These are phyloP conservation scores for Termitomyces sp. DNA, from an alignment of 768 basidiomycete genomes.

Conservation along the genomic window DNA sequence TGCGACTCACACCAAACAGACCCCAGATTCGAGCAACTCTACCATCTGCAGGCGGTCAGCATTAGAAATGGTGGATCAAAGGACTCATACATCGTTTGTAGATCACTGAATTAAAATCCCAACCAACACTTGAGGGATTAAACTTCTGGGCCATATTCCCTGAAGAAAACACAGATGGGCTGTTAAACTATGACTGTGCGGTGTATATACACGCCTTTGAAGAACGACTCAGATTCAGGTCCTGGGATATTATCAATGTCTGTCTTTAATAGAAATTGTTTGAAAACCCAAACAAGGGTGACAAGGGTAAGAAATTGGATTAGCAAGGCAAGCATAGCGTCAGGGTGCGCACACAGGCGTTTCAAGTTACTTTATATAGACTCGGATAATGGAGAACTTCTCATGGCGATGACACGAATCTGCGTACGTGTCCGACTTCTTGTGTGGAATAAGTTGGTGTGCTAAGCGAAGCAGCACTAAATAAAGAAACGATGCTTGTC, in stretches of 20 bases:
- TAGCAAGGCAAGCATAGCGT: constrained; percentile 3
- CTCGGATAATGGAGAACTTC: not conserved
- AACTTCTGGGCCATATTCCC: constrained; percentile 17
- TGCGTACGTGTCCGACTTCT: not conserved
- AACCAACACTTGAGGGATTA: constrained; percentile 2
- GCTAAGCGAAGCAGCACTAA: too few relatives aligned
- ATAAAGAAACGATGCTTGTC: too few relatives aligned
- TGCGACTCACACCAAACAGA: constrained; percentile 1
- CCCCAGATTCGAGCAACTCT: constrained; percentile 1
- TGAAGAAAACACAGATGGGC: not conserved
- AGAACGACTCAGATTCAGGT: constrained; percentile 24
- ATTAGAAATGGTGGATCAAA: not conserved
- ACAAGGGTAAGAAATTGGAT: not conserved
- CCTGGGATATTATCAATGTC: constrained; percentile 33
- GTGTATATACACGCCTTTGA: constrained; percentile 23
- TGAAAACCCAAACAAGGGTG: constrained; percentile 9
- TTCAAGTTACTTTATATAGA: not conserved
- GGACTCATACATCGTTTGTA: constrained; percentile 6
- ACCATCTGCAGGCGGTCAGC: not conserved
- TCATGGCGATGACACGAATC: not conserved
- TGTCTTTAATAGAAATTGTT: constrained; percentile 12
- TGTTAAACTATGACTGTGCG: not conserved
- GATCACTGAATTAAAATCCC: constrained; percentile 14
- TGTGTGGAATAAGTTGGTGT: too few relatives aligned
- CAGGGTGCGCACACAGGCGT: not conserved